Percentiles rank a stretch among this genome's conserved stretches.
Evolutionary conservation across 2,329 filamentous ascomycete genomes (phyloP).

Genomic region (Xylariaceae sp.): DNA sequence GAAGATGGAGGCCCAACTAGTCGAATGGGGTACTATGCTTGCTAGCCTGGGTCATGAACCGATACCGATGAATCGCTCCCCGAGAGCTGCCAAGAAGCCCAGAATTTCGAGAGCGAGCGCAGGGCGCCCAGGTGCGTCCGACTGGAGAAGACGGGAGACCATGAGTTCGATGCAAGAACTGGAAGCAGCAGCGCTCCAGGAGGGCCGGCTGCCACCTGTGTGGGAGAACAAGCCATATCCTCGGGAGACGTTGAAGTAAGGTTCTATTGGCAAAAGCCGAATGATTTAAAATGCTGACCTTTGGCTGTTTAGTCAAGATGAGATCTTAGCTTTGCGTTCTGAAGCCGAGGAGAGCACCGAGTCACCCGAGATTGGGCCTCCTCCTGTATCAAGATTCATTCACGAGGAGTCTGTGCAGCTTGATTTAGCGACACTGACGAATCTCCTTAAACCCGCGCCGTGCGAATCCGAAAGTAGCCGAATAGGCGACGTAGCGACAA

Average conservation of each 20-base stretch:
- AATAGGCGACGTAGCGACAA: conserved; percentile 1
- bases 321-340: conserved; percentile 55
- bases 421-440: conserved; percentile 39
- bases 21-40: conserved; percentile 63
- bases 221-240: conserved; percentile 64
- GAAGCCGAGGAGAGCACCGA: conserved; percentile 46
- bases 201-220: conserved; percentile 60
- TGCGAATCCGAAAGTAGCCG: conserved; percentile 8
- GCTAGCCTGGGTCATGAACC: conserved; percentile 59
- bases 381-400: conserved; percentile 54
- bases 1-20: conserved; percentile 65
- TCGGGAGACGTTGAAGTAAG: conserved; percentile 61
- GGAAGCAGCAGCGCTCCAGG: conserved; percentile 44
- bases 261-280: neutral
- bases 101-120: conserved; percentile 38
- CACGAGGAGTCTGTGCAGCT: conserved; percentile 50
- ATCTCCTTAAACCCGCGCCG: conserved; percentile 10
- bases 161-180: conserved; percentile 39
- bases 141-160: conserved; percentile 51
- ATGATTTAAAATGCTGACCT: conserved; percentile 21
- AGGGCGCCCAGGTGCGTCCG: conserved; percentile 43
- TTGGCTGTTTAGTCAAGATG: conserved; percentile 44
- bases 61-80: conserved; percentile 42
- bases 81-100: conserved; percentile 36
- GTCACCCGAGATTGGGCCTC: conserved; percentile 64